A percentile compares a stretch with the other conserved stretches of the same genome.
These are phyloP conservation scores for Trypanosoma conorhini DNA, from an alignment of 208 protist species.

Conservation along the genomic window DNA sequence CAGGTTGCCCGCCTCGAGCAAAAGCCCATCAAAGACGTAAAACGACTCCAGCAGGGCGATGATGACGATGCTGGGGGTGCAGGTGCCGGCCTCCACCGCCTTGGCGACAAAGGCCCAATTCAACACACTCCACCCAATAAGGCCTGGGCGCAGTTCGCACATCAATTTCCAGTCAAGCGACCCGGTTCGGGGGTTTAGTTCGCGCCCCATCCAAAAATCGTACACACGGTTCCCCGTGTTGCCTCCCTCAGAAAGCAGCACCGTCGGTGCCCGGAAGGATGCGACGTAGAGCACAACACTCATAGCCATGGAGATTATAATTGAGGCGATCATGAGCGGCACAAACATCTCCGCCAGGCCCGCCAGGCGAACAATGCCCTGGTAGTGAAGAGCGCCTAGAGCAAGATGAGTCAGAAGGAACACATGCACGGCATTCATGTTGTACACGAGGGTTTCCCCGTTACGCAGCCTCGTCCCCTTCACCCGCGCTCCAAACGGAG, in stretches of 20 bases:
- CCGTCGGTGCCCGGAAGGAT: slow-evolving; percentile 60
- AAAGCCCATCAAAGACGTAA: slow-evolving; percentile 95
- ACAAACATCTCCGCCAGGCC: slow-evolving; percentile 58
- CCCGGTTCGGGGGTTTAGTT: slow-evolving; percentile 94
- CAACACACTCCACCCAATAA: slow-evolving; percentile 96
- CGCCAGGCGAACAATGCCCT: slow-evolving; percentile 43
- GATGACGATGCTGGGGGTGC: slow-evolving; percentile 85
- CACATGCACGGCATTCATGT: slow-evolving; percentile 84
- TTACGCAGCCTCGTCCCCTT: slow-evolving; percentile 59
- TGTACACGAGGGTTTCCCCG: slow-evolving; percentile 66
- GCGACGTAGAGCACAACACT: slow-evolving; percentile 61
- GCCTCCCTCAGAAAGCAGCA: slow-evolving; percentile 73
- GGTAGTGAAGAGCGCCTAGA: slow-evolving; percentile 47
- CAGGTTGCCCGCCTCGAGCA: slow-evolving; percentile 90
- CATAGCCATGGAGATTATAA: slow-evolving; percentile 69
- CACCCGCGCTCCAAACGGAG: slow-evolving; percentile 67
- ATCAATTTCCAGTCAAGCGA: slow-evolving; percentile 97
- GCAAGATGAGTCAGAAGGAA: slow-evolving; percentile 62
- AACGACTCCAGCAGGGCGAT: slow-evolving; percentile 85
- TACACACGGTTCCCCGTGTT: slow-evolving; percentile 91
- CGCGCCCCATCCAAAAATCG: slow-evolving; percentile 96
- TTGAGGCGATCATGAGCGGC: slow-evolving; percentile 70
- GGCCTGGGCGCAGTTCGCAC: slow-evolving; percentile 94
- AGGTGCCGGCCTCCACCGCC: slow-evolving; percentile 54
- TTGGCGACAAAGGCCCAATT: slow-evolving; percentile 91